Evolutionary conservation across 495 filamentous ascomycete genomes (phyloP), one percentile per base, ranked within the genome.

Genomic region (Penicillium parvum): DNA sequence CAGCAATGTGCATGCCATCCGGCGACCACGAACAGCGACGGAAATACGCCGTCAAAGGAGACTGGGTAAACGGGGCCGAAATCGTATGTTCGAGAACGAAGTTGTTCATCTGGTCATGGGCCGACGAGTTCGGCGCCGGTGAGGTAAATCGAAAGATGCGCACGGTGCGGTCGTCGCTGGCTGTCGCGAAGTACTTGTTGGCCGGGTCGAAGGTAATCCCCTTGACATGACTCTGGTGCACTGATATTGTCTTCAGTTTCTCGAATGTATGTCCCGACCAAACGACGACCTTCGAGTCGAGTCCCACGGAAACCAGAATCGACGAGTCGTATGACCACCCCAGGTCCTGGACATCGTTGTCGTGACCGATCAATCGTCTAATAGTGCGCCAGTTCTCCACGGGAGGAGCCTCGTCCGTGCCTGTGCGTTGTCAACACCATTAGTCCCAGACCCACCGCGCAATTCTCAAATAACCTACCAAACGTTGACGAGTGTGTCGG

Each of bases 201-300:
- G 94, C 94, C 1, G 92, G 92, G 57, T 99, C 92, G 58, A 99
- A 99, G 1, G 90, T 95, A 55, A 99, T 87, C 17, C 92, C 92
- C 63, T 99, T 99, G 60, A 99, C 94, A 57, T 96, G 92, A 57
- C 90, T 96, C 58, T 94, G 86, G 55, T 99, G 92, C 28, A 87
- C 79, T 6, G 86, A 80, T 8, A 99, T 71, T 3, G 84, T 88
- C 73, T 96, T 97, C 38, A 99, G 74, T 69, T 95, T 96, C 65
- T 99, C 92, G 52, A 99, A 99, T 12, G 91, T 96, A 63, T 89
- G 82, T 11, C 92, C 92, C 2, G 90, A 96, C 92, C 92, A 99
- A 10, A 97, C 84, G 32, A 99, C 94, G 12, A 97, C 83, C 65
- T 97, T 97, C 15, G 94, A 97, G 66, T 99, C 92, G 46, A 99